Evolutionary conservation across 2,329 filamentous ascomycete genomes (phyloP), one percentile per base, ranked within the genome.

Genomic region (Fusarium penzigii): DNA sequence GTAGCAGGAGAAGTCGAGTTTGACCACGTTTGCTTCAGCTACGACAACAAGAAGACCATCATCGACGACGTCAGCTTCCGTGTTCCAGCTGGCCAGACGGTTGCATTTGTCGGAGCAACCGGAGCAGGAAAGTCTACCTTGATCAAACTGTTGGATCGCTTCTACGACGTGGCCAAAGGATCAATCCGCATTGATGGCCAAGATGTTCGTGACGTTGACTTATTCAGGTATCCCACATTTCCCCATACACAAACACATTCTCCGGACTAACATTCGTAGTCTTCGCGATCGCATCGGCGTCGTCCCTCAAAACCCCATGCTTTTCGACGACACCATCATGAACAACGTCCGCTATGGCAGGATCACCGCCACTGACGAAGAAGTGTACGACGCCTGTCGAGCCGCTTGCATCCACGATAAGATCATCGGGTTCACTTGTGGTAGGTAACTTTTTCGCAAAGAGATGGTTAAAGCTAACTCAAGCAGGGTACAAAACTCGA

Each of bases 41-140:
- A 86, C 63, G 80, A 84, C 66, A 78, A 78, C 57, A 78, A 82
- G 63, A 83, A 82, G 67, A 71, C 77, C 36, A 81, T 84, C 57
- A 75, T 86, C 69, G 78, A 82, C 55, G 65, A 78, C 40, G 70
- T 85, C 53, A 78, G 73, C 53, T 76, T 86, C 53, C 70, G 72
- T 36, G 76, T 79, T 32, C 68, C 75, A 8, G 73, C 78, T 4
- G 79, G 83, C 13, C 77, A 76, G 49, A 83, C 80, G 1, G 77
- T 83, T 25, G 82, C 83, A 11, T 82, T 85, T 67, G 82, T 85
- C 9, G 82, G 83, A 11, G 76, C 80, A 42, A 85, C 81, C 11
- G 82, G 82, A 17, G 81, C 81, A 11, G 82, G 82, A 36, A 84
- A 84, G 58, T 83, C 80, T 1, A 84, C 81, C 1, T 74, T 82